Evolutionary conservation across 192 early-diverging fungal species (phyloP).

Genomic region (Obelidium mucronatum): DNA sequence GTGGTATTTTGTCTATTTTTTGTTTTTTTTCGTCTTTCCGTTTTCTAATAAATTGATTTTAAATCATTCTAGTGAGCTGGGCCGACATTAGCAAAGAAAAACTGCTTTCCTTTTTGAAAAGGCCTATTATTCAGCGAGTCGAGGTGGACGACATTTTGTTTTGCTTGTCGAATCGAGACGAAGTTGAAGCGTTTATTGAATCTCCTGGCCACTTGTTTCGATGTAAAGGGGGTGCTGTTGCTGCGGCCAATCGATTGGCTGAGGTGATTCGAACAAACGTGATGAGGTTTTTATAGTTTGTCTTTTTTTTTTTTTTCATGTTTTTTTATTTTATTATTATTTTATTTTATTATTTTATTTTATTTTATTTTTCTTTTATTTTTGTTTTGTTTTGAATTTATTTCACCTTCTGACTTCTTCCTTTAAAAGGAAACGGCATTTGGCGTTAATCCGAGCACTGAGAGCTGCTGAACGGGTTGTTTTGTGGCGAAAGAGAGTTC

Average conservation of each 20-base stretch:
- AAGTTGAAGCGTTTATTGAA: slow-evolving; percentile 14
- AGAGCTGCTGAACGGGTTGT: slow-evolving; percentile 4
- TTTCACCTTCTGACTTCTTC: no score
- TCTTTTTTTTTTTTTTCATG: no score
- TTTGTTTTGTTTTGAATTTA: no score
- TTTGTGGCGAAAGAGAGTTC: neutral
- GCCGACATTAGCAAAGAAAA: slow-evolving; percentile 14
- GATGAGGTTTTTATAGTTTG: slow-evolving; percentile 13
- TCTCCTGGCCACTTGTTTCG: slow-evolving; percentile 8
- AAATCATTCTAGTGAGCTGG: slow-evolving; percentile 23
- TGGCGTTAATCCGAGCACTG: neutral
- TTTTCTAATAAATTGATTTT: neutral
- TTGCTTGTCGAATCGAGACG: slow-evolving; percentile 17
- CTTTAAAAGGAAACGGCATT: slow-evolving; percentile 3
- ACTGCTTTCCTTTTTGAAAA: slow-evolving; percentile 11
- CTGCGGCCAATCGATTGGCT: neutral
- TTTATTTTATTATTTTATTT: no score
- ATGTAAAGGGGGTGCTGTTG: slow-evolving; percentile 18
- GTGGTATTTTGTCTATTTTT: neutral
- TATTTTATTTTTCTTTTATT: no score
- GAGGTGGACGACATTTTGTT: slow-evolving; percentile 4
- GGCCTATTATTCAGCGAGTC: slow-evolving; percentile 9
- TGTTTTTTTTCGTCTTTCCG: neutral
- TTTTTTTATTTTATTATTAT: no score
- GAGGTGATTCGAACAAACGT: neutral